phyloP scores from a whole-genome alignment of 2,329 filamentous ascomycete genomes.

The Talaromyces sp. region DNA sequence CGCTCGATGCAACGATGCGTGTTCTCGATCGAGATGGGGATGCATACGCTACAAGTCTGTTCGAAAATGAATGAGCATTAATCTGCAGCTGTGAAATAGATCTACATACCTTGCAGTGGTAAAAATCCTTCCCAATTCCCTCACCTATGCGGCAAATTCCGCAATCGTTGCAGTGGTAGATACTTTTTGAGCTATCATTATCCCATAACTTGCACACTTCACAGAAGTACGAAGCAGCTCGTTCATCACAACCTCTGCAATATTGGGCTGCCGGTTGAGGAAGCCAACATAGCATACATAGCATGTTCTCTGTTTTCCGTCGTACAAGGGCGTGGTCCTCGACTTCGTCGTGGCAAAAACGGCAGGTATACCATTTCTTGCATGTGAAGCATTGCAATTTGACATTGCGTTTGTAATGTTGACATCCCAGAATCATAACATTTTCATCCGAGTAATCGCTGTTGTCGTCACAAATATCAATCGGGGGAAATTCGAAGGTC shows the following conservation, averaged over 20 bases:
- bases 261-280: slow-evolving; percentile 75
- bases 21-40: slow-evolving; percentile 76
- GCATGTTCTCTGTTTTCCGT: slow-evolving; percentile 84
- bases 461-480: slow-evolving; percentile 22
- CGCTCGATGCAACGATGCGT: slow-evolving; percentile 92
- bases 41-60: slow-evolving; percentile 86
- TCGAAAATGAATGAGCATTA: slow-evolving; percentile 27
- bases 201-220: slow-evolving; percentile 95
- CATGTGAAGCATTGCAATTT: slow-evolving; percentile 92
- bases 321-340: slow-evolving; percentile 77
- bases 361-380: slow-evolving; percentile 87
- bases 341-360: slow-evolving; percentile 82
- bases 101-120: slow-evolving; percentile 81
- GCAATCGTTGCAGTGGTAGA: slow-evolving; percentile 95
- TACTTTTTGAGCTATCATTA: slow-evolving; percentile 80
- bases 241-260: slow-evolving; percentile 70
- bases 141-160: slow-evolving; percentile 89
- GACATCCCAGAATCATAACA: slow-evolving; percentile 64
- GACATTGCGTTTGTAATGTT: slow-evolving; percentile 92
- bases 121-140: slow-evolving; percentile 92
- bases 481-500: not conserved
- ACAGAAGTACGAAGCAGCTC: slow-evolving; percentile 86
- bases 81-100: not conserved
- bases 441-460: slow-evolving; percentile 44
- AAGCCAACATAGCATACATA: slow-evolving; percentile 90